Conservation (phyloP, 176 grass and related monocot genomes). For the Juncus effusus region DNA sequence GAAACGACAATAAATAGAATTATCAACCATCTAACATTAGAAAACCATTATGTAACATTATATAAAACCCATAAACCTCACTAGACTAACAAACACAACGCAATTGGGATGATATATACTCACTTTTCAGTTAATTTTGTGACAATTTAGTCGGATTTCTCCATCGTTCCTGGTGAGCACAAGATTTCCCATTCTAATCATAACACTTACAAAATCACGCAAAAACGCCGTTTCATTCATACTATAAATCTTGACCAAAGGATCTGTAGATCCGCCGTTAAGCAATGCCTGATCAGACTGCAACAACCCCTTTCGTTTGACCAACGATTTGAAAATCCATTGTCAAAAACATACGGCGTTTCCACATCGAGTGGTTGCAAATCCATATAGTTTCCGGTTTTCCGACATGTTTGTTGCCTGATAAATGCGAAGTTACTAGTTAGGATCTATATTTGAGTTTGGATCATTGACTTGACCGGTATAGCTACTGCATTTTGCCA, state of each 20-base stretch:
- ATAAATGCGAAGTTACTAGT: neutral
- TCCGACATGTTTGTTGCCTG: slow-evolving; percentile 16
- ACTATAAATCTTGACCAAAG: slow-evolving; percentile 21
- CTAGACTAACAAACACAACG: too few species aligned
- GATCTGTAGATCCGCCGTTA: slow-evolving; percentile 19
- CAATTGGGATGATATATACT: neutral
- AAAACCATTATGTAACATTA: too few species aligned
- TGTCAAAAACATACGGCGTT: slow-evolving; percentile 10
- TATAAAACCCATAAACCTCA: too few species aligned
- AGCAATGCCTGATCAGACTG: slow-evolving; percentile 36
- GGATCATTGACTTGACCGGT: slow-evolving; percentile 21
- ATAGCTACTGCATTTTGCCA: slow-evolving; percentile 24
- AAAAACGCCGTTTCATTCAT: slow-evolving; percentile 10
- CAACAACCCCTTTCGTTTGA: slow-evolving; percentile 23
- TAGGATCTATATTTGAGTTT: slow-evolving; percentile 12
- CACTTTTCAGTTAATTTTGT: slow-evolving; percentile 1
- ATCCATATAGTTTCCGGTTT: slow-evolving; percentile 16
- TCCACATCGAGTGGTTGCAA: slow-evolving; percentile 22
- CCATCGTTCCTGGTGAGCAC: slow-evolving; percentile 18
- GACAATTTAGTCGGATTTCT: slow-evolving; percentile 19
- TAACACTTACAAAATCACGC: slow-evolving; percentile 16
- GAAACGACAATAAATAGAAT: too few species aligned
- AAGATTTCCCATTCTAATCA: slow-evolving; percentile 38
- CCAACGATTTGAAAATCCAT: slow-evolving; percentile 27
- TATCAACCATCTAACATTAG: too few species aligned